Conservation (phyloP, 2,329 filamentous ascomycete genomes). For the Aspergillus niger region DNA sequence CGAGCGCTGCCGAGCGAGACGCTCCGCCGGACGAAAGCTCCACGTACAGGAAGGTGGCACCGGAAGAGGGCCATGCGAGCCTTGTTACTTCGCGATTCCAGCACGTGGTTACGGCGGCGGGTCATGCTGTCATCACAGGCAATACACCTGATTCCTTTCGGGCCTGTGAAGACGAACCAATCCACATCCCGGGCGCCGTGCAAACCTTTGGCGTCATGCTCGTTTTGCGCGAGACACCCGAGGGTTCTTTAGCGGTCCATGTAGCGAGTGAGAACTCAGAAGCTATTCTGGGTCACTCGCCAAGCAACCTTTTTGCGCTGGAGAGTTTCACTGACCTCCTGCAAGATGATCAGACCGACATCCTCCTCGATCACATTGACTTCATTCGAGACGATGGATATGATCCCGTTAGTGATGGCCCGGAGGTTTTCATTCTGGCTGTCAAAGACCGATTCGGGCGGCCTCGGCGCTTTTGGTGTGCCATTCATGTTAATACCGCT, state of each 20-base stretch:
- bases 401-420: slow-evolving; percentile 73
- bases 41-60: not conserved
- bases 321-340: slow-evolving; percentile 80
- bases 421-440: slow-evolving; percentile 81
- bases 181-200: slow-evolving; percentile 78
- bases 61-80: slow-evolving; percentile 41
- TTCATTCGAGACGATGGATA: slow-evolving; percentile 82
- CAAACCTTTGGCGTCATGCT: slow-evolving; percentile 79
- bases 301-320: slow-evolving; percentile 72
- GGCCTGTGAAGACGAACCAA: slow-evolving; percentile 86
- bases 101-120: slow-evolving; percentile 73
- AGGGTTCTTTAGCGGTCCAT: slow-evolving; percentile 69
- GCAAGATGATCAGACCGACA: slow-evolving; percentile 79
- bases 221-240: slow-evolving; percentile 64
- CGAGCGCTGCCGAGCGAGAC: not conserved
- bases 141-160: slow-evolving; percentile 71
- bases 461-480: slow-evolving; percentile 78
- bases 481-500: slow-evolving; percentile 71
- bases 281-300: slow-evolving; percentile 73
- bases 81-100: slow-evolving; percentile 74
- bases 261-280: slow-evolving; percentile 81
- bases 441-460: slow-evolving; percentile 61
- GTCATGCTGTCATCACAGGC: slow-evolving; percentile 81
- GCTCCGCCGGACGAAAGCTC: not conserved
- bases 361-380: slow-evolving; percentile 80